phyloP scores from a whole-genome alignment of 2,329 filamentous ascomycete genomes.

The Cladophialophora bantiana region DNA sequence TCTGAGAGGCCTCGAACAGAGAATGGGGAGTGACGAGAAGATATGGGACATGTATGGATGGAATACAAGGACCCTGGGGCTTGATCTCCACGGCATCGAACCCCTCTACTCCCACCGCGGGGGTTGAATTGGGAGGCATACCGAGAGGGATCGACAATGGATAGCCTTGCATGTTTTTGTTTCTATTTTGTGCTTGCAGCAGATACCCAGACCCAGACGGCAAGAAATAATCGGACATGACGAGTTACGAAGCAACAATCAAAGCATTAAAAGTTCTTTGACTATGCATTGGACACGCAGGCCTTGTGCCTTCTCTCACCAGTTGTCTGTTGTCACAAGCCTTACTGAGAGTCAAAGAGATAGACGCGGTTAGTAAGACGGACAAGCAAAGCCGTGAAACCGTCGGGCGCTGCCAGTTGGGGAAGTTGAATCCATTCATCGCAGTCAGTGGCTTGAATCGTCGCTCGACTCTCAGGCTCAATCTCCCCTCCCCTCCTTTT shows the following conservation, averaged over 20 bases:
- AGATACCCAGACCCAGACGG: conserved; percentile 16
- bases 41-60: not conserved
- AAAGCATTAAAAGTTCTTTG: not conserved
- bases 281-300: no score
- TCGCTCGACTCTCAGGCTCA: not conserved
- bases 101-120: conserved; percentile 2
- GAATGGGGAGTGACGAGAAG: conserved; percentile 6
- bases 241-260: conserved; percentile 12
- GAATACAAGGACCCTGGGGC: conserved; percentile 10
- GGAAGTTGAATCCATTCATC: not conserved
- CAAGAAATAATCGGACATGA: conserved; percentile 18
- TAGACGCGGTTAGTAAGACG: not conserved
- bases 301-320: no score
- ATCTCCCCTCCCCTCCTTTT: not conserved
- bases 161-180: conserved; percentile 21
- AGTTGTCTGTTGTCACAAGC: not conserved
- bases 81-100: conserved; percentile 25
- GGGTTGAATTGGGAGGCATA: not conserved
- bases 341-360: not conserved
- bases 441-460: no score
- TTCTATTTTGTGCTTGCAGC: not conserved
- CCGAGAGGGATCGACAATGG: not conserved
- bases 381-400: conserved; percentile 1
- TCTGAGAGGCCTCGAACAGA: conserved; percentile 21
- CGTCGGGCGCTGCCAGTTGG: not conserved